These are phyloP conservation scores for Candida suzukii DNA, from an alignment of 805 yeast species.

Conservation along the genomic window DNA sequence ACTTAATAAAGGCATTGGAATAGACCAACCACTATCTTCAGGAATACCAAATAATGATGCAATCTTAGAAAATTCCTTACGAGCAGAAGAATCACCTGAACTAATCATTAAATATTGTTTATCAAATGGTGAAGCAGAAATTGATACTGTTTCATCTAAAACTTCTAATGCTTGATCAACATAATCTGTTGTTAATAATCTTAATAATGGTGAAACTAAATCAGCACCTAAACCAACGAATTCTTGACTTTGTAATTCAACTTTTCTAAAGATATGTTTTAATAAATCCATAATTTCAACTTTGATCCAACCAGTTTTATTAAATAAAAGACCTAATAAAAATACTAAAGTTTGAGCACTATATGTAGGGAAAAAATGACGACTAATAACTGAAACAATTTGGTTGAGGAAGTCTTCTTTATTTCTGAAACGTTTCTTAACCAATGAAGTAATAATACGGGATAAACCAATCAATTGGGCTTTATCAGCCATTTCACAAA, in stretches of 20 bases:
- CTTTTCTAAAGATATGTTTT: conserved; percentile 65
- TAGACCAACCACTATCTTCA: conserved; percentile 93
- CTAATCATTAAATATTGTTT: conserved; percentile 89
- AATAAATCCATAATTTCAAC: conserved; percentile 71
- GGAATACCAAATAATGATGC: conserved; percentile 94
- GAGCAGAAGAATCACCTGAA: conserved; percentile 71
- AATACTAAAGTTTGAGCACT: conserved; percentile 72
- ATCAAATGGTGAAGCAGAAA: conserved; percentile 89
- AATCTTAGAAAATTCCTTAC: conserved; percentile 76
- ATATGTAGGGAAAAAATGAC: conserved; percentile 63
- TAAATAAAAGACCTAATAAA: conserved; percentile 71
- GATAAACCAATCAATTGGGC: conserved; percentile 50
- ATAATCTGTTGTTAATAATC: conserved; percentile 73
- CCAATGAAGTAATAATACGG: conserved; percentile 66
- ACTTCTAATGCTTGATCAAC: conserved; percentile 89
- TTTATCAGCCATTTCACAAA: conserved; percentile 54
- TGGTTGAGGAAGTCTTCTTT: conserved; percentile 85
- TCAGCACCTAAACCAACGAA: conserved; percentile 93
- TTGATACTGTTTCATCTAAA: conserved; percentile 72
- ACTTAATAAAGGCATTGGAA: conserved; percentile 90
- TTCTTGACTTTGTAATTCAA: conserved; percentile 70
- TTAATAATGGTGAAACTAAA: conserved; percentile 78
- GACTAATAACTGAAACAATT: conserved; percentile 61
- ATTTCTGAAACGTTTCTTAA: conserved; percentile 78
- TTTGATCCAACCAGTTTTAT: conserved; percentile 73